These are phyloP conservation scores for Lachnellula occidentalis DNA, from an alignment of 2,329 filamentous ascomycete genomes.

Conservation along the genomic window DNA sequence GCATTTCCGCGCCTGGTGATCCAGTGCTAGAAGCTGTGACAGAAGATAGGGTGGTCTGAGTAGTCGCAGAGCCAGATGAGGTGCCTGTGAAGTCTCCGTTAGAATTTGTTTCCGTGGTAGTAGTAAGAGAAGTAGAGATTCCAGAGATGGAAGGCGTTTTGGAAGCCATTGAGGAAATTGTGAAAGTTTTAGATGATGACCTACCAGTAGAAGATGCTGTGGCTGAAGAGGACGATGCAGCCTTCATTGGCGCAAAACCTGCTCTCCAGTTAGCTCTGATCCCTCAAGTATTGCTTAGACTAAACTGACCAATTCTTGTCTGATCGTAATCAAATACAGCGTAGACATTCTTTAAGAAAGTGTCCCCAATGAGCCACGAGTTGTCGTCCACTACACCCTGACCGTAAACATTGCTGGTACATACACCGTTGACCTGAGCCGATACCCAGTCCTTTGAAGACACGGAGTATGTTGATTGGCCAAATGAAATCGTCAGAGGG, in stretches of 20 bases:
- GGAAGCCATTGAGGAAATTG: background rate
- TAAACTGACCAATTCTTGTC: constrained; percentile 51
- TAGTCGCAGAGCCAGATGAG: constrained; percentile 22
- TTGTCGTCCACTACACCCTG: constrained; percentile 55
- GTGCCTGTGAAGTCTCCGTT: constrained; percentile 30
- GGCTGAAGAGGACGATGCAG: constrained; percentile 7
- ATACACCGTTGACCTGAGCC: constrained; percentile 37
- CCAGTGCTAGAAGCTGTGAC: constrained; percentile 11
- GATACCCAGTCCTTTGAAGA: constrained; percentile 65
- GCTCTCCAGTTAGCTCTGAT: constrained; percentile 6
- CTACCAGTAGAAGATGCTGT: constrained; percentile 19
- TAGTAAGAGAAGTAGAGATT: constrained; percentile 4
- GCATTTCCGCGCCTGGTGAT: constrained; percentile 34
- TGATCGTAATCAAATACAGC: constrained; percentile 74
- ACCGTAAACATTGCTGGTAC: constrained; percentile 70
- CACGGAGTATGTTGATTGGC: constrained; percentile 60
- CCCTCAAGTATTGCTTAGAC: background rate
- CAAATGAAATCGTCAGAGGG: constrained; percentile 61
- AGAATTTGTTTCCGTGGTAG: constrained; percentile 8
- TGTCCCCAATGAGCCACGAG: constrained; percentile 77
- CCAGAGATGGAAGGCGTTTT: constrained; percentile 2
- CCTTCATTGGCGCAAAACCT: constrained; percentile 22
- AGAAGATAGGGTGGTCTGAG: constrained; percentile 10
- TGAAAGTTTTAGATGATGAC: constrained; percentile 5
- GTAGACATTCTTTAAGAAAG: constrained; percentile 88